These are phyloP conservation scores for Cucumis sativus DNA, from an alignment of 306 rosid species.

Conservation along the genomic window DNA sequence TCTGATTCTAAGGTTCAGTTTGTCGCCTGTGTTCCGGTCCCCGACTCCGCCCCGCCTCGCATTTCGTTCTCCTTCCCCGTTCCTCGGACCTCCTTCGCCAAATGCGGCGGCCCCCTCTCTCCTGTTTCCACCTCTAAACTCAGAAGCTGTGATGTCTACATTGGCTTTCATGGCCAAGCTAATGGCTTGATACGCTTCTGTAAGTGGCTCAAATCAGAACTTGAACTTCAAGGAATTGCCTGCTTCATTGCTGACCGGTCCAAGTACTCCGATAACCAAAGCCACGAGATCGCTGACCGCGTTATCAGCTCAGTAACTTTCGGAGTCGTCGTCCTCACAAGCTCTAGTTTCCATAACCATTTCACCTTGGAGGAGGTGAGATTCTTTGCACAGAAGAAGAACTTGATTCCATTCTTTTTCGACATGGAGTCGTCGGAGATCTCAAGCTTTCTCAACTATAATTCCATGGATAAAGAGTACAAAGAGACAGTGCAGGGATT, in stretches of 20 bases:
- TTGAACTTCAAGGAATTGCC: conserved; percentile 85
- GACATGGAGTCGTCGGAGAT: conserved; percentile 44
- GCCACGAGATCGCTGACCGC: conserved; percentile 75
- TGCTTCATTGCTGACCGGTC: conserved; percentile 78
- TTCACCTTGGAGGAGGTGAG: conserved; percentile 60
- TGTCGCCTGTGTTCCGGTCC: conserved; percentile 31
- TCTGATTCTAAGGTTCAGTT: conserved; percentile 38
- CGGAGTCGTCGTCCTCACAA: conserved; percentile 64
- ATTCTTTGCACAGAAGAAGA: conserved; percentile 84
- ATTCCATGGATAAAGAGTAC: conserved; percentile 44
- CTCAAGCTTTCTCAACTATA: conserved; percentile 34
- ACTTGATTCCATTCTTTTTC: conserved; percentile 63
- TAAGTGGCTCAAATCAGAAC: conserved; percentile 81
- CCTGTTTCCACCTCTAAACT: conserved; percentile 50
- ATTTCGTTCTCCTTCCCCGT: conserved; percentile 79
- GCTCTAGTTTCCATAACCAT: conserved; percentile 42
- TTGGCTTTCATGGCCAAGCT: conserved; percentile 71
- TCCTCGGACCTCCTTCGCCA: conserved; percentile 62
- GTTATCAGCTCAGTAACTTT: conserved; percentile 64
- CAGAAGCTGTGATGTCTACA: conserved; percentile 68
- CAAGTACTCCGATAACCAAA: conserved; percentile 54
- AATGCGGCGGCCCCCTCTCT: conserved; percentile 32
- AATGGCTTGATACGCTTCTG: conserved; percentile 52
- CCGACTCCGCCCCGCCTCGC: conserved; percentile 35
- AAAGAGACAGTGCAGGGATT: conserved; percentile 62